A percentile compares a stretch with the other conserved stretches of the same genome.
These are phyloP conservation scores for Cupressus sempervirens DNA, from an alignment of 75 land plant species.

Conservation along the genomic window DNA sequence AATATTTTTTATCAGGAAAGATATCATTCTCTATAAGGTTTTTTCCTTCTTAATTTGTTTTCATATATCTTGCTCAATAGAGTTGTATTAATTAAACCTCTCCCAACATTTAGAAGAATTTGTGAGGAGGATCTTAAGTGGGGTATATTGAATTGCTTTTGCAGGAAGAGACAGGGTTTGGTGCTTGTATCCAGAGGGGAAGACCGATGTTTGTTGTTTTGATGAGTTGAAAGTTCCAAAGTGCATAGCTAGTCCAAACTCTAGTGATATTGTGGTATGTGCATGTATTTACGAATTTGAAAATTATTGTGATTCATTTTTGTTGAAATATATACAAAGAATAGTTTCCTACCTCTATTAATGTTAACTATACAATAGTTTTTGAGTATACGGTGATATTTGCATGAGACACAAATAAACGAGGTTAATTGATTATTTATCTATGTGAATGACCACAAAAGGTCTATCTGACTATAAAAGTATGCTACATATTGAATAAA, in stretches of 20 bases:
- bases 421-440: not conserved
- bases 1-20: not conserved
- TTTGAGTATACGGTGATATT: not conserved
- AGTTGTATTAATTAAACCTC: not conserved
- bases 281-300: not conserved
- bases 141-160: constrained; percentile 1
- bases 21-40: not conserved
- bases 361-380: not conserved
- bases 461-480: not conserved
- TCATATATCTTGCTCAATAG: not conserved
- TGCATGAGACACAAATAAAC: not conserved
- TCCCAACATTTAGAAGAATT: not conserved
- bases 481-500: not conserved
- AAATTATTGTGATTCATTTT: not conserved
- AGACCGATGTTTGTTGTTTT: constrained; percentile 21
- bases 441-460: not conserved
- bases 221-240: constrained; percentile 21
- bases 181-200: constrained; percentile 79
- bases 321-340: not conserved
- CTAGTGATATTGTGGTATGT: constrained; percentile 9
- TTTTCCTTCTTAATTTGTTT: not conserved
- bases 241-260: constrained; percentile 10
- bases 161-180: constrained; percentile 77
- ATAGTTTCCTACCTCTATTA: not conserved
- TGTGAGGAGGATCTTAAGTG: constrained; percentile 1